These are phyloP conservation scores for Colletotrichum liriopes DNA, from an alignment of 2,329 filamentous ascomycete species.

Conservation along the genomic window DNA sequence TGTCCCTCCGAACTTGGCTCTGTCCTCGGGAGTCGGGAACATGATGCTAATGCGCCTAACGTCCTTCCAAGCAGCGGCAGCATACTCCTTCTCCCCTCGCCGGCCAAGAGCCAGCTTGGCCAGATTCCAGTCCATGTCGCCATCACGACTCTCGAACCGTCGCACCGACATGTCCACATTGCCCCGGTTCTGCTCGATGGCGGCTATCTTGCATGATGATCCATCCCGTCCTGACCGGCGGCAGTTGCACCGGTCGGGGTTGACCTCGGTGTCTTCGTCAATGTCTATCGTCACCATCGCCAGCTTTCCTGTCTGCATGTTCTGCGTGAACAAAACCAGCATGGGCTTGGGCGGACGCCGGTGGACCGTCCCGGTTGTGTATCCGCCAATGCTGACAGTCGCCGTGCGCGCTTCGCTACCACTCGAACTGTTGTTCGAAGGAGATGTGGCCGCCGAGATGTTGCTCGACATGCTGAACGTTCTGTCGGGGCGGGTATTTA, in stretches of 20 bases:
- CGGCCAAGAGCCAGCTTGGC: conserved; percentile 48
- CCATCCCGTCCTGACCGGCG: conserved; percentile 48
- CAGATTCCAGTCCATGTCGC: conserved; percentile 50
- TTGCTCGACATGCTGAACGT: conserved; percentile 44
- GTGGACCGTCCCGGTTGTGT: conserved; percentile 50
- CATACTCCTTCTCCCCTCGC: conserved; percentile 32
- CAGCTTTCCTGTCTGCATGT: conserved; percentile 42
- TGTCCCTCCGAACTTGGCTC: conserved; percentile 49
- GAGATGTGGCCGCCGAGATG: conserved; percentile 28
- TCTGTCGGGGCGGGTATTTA: conserved; percentile 35
- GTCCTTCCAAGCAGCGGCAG: conserved; percentile 45
- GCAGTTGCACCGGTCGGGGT: conserved; percentile 55
- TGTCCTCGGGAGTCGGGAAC: conserved; percentile 45
- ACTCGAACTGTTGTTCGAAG: conserved; percentile 41
- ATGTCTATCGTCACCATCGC: conserved; percentile 52
- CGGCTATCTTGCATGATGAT: conserved; percentile 31
- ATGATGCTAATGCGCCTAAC: conserved; percentile 52
- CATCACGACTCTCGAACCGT: conserved; percentile 47
- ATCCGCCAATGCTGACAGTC: conserved; percentile 44
- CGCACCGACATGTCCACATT: conserved; percentile 46
- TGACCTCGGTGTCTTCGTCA: conserved; percentile 52
- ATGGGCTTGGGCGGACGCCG: conserved; percentile 52
- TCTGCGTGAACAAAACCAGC: conserved; percentile 53
- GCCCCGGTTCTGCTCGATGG: conserved; percentile 50
- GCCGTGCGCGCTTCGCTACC: conserved; percentile 41